Conservation (phyloP, 2,329 filamentous ascomycete genomes). For the Trichoderma asperellum region DNA sequence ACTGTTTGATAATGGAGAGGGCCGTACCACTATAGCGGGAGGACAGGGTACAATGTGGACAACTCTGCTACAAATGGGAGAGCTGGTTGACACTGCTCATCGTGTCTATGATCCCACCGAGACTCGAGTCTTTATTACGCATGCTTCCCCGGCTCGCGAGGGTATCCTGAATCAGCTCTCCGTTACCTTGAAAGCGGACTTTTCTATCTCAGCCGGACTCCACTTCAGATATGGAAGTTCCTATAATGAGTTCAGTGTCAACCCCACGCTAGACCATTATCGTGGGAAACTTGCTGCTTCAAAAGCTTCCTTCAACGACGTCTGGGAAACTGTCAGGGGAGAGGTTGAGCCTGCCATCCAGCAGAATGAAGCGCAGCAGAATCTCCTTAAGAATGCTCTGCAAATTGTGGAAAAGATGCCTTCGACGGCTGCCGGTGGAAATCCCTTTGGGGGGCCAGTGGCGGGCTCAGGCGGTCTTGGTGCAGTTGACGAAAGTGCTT, state of each 20-base stretch:
- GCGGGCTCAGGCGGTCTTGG: slow-evolving; percentile 74
- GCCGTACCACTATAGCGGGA: slow-evolving; percentile 95
- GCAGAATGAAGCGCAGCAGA: slow-evolving; percentile 92
- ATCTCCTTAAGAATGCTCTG: slow-evolving; percentile 85
- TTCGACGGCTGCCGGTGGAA: slow-evolving; percentile 88
- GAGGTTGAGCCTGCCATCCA: slow-evolving; percentile 95
- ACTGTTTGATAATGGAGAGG: slow-evolving; percentile 97
- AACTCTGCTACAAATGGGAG: slow-evolving; percentile 95
- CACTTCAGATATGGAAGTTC: slow-evolving; percentile 99
- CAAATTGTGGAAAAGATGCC: slow-evolving; percentile 99
- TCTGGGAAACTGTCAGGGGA: slow-evolving; percentile 97
- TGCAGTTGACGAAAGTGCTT: slow-evolving; percentile 95
- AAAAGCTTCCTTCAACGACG: slow-evolving; percentile 97
- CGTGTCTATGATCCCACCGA: slow-evolving; percentile 98
- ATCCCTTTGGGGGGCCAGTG: slow-evolving; percentile 89
- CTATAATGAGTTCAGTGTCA: slow-evolving; percentile 99
- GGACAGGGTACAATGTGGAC: slow-evolving; percentile 99
- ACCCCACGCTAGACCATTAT: slow-evolving; percentile 96
- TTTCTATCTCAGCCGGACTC: slow-evolving; percentile 94
- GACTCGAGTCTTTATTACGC: slow-evolving; percentile 94
- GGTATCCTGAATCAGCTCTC: slow-evolving; percentile 97
- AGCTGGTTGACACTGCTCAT: slow-evolving; percentile 96
- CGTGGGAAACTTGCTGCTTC: slow-evolving; percentile 97
- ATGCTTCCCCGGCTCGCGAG: slow-evolving; percentile 94
- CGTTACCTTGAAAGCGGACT: slow-evolving; percentile 95